These are phyloP conservation scores for Thymus quinquecostatus DNA, from an alignment of 257 asterid species.

Conservation along the genomic window DNA sequence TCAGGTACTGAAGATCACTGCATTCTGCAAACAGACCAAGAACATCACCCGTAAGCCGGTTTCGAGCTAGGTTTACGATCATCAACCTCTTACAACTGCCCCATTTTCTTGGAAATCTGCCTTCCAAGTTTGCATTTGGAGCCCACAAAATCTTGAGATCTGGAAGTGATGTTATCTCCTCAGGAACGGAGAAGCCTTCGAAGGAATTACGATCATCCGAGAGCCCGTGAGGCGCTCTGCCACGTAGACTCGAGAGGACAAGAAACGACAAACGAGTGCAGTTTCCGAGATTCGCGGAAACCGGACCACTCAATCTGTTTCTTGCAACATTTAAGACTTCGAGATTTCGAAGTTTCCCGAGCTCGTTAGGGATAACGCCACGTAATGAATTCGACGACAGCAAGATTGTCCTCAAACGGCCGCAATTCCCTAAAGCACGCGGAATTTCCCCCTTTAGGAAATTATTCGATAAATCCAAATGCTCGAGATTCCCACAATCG, in stretches of 20 bases:
- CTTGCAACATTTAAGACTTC: constrained; percentile 47
- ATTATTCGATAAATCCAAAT: constrained; percentile 48
- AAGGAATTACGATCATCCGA: constrained; percentile 35
- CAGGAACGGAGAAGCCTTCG: constrained; percentile 40
- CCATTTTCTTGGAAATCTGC: constrained; percentile 40
- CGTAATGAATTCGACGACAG: constrained; percentile 42
- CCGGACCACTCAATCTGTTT: constrained; percentile 41
- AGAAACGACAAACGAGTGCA: constrained; percentile 43
- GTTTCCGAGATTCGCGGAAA: constrained; percentile 44
- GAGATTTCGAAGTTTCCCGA: constrained; percentile 41
- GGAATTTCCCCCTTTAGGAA: constrained; percentile 46
- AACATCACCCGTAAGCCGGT: constrained; percentile 31
- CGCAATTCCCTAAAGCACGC: constrained; percentile 39
- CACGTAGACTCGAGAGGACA: constrained; percentile 50
- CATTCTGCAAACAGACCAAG: constrained; percentile 28
- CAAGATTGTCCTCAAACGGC: constrained; percentile 47
- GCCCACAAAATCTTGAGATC: constrained; percentile 47
- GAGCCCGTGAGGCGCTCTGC: constrained; percentile 27
- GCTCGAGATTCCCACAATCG: constrained; percentile 46
- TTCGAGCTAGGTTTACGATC: constrained; percentile 43
- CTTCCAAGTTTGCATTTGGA: constrained; percentile 35
- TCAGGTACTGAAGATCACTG: constrained; percentile 36
- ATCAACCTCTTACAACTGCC: constrained; percentile 37
- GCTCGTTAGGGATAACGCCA: constrained; percentile 48
- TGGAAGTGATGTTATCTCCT: constrained; percentile 42